A percentile compares a stretch with the other conserved stretches of the same genome.
Evolutionary conservation across 495 filamentous ascomycete species (phyloP).

Genomic region (Trichoderma virens): DNA sequence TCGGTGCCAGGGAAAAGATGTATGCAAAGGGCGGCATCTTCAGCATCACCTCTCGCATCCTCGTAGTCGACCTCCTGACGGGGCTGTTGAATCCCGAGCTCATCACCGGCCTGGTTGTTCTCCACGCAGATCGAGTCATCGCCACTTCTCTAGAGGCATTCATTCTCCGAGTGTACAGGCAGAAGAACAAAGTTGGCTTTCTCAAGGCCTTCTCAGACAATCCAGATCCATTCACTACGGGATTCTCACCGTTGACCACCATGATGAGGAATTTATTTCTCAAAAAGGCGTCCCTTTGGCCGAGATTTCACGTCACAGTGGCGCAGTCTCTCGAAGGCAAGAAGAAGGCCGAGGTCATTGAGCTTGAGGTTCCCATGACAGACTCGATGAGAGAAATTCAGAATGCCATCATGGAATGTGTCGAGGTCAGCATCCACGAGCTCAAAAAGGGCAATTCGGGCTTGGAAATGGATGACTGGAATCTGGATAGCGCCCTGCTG

Average conservation of each 20-base stretch:
- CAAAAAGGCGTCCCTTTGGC: slow-evolving; percentile 82
- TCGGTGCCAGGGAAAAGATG: slow-evolving; percentile 79
- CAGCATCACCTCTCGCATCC: slow-evolving; percentile 91
- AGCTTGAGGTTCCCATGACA: slow-evolving; percentile 95
- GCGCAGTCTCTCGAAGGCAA: slow-evolving; percentile 82
- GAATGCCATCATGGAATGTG: slow-evolving; percentile 89
- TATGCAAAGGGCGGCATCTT: slow-evolving; percentile 86
- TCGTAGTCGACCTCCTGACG: slow-evolving; percentile 87
- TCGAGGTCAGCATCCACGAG: slow-evolving; percentile 87
- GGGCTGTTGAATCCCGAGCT: slow-evolving; percentile 74
- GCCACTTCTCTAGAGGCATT: slow-evolving; percentile 92
- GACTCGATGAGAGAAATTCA: slow-evolving; percentile 90
- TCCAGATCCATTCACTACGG: slow-evolving; percentile 83
- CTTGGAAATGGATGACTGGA: slow-evolving; percentile 96
- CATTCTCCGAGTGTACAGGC: slow-evolving; percentile 85
- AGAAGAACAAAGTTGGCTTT: slow-evolving; percentile 87
- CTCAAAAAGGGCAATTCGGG: slow-evolving; percentile 83
- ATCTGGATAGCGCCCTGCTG: slow-evolving; percentile 86
- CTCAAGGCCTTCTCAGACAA: slow-evolving; percentile 95
- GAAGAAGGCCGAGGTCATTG: slow-evolving; percentile 93
- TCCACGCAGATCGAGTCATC: slow-evolving; percentile 82
- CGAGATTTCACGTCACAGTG: slow-evolving; percentile 87
- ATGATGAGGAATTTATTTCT: slow-evolving; percentile 94
- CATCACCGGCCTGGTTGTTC: slow-evolving; percentile 77
- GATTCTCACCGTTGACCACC: slow-evolving; percentile 80